Evolutionary conservation across 2,329 filamentous ascomycete species (phyloP), one percentile per base, ranked within the genome.

Genomic region (Diaporthe citriasiana): DNA sequence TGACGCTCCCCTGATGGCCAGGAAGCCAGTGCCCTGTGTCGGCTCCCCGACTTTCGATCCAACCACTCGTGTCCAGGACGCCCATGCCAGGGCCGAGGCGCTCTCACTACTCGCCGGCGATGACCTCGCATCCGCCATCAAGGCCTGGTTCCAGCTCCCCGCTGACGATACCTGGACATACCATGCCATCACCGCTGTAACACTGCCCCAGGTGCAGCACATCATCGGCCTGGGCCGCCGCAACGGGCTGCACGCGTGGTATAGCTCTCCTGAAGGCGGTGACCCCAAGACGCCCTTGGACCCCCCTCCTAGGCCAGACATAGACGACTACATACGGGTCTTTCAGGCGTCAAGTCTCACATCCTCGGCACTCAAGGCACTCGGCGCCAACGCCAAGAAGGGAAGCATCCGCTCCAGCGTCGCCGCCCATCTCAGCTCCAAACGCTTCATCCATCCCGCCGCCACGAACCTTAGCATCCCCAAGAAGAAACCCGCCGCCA

Each of bases 281-380:
- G 27, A 66, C 22, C 51, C 50, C 22, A 79, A n/a, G 15, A 27
- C 63, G 59, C 77, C 85, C 81, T 13, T 51, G 42, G 56, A 22
- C 45, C 53, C 69, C 83, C 82, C 79, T 81, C 83, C 88, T 1
- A 82, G 82, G 57, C 77, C 86, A 71, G 93, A 95, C 78, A 88
- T 93, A 73, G 86, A 88, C 56, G 89, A 92, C 25, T 95, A 95
- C 84, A 88, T 90, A 50, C 85, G 88, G 63, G 86, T 95, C 79
- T 95, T 94, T 85, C 85, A 85, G 42, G 87, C 92, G 1, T 83
- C 86, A 1, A 91, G 90, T 5, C 85, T 86, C 17, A 92, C 91
- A 2, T 78, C 87, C 7, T 90, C 92, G 73, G 89, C 92, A 15
- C 86, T 95, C 19, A 92, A 87, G 75, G 88, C 88, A 65, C 88